Percentiles rank a stretch among this genome's conserved stretches.
Conservation (phyloP, 441 rosid species). For the Aleurites moluccanus region DNA sequence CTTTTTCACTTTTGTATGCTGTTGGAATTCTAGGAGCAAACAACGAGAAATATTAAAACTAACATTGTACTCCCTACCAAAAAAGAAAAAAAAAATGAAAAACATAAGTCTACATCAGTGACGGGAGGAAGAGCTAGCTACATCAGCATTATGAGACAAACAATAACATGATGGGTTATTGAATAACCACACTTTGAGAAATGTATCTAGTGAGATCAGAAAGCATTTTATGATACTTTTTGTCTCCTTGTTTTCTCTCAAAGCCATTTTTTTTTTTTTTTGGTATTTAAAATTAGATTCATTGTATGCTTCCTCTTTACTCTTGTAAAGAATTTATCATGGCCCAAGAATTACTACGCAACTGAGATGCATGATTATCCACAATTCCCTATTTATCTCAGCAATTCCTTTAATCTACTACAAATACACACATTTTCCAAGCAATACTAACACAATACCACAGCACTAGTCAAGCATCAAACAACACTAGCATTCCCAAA, state of each 20-base stretch:
- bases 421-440: neutral
- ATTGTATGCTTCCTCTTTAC: neutral
- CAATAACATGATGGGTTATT: neutral
- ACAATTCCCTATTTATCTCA: neutral
- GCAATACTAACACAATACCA: neutral
- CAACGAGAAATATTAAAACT: slow-evolving; percentile 18
- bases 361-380: neutral
- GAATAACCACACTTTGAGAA: neutral
- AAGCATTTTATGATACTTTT: neutral
- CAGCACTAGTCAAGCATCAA: neutral
- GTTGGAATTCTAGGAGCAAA: slow-evolving; percentile 52
- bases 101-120: neutral
- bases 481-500: neutral
- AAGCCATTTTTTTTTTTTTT: neutral
- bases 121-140: neutral
- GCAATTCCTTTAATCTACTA: neutral
- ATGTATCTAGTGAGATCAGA: neutral
- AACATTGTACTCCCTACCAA: neutral
- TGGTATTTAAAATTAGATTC: neutral
- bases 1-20: slow-evolving; percentile 45
- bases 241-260: neutral
- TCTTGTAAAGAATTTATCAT: neutral
- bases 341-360: neutral
- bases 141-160: neutral
- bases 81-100: neutral